These are phyloP conservation scores for Solanum bulbocastanum DNA, from an alignment of 257 asterid genomes.

Conservation along the genomic window DNA sequence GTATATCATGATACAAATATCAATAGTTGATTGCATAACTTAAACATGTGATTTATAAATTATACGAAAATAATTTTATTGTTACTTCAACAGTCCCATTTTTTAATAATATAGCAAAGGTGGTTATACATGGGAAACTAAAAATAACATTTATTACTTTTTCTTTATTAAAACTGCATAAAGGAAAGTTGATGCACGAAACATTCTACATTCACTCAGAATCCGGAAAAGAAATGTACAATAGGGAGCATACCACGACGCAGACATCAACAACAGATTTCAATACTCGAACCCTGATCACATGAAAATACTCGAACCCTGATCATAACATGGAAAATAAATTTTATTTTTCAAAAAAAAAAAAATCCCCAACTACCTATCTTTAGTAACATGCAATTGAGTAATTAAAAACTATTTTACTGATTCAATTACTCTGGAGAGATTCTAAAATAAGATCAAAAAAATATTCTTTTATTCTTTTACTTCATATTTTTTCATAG, in stretches of 20 bases:
- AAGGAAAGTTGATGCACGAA: rapidly evolving
- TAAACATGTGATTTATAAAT: too few species aligned
- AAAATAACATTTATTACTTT: background rate
- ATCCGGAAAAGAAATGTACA: background rate
- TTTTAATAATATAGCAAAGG: too few species aligned
- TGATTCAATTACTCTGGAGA: background rate
- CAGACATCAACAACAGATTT: background rate
- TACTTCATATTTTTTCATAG: background rate
- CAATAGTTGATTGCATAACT: background rate
- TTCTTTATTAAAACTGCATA: background rate
- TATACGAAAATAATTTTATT: too few species aligned
- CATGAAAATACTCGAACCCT: background rate
- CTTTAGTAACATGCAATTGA: background rate
- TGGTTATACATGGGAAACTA: too few species aligned
- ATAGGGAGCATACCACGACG: background rate
- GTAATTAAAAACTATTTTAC: background rate
- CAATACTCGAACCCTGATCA: background rate
- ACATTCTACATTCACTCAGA: rapidly evolving
- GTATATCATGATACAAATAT: background rate
- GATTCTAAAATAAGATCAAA: background rate
- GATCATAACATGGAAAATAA: background rate
- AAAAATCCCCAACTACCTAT: background rate
- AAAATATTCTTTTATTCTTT: background rate
- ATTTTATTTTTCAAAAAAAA: background rate
- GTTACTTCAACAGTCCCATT: too few species aligned